These are phyloP conservation scores for Myriosclerotinia scirpicola DNA, from an alignment of 2,329 filamentous ascomycete genomes.

Conservation along the genomic window DNA sequence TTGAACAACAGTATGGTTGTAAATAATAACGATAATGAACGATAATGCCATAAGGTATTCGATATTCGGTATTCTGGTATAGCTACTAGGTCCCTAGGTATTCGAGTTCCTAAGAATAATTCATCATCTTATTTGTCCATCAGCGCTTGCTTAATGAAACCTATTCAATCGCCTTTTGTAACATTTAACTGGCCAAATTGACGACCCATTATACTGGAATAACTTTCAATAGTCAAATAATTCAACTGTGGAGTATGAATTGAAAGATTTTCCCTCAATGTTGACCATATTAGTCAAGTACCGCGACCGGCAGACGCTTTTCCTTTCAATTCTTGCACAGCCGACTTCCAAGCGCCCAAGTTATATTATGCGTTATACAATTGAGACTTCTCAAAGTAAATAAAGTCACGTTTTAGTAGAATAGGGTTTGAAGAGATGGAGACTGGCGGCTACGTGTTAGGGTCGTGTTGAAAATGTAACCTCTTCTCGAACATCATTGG, in stretches of 20 bases:
- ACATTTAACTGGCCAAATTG: slow-evolving; percentile 10
- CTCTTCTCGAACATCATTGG: slow-evolving; percentile 31
- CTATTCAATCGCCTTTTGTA: neutral
- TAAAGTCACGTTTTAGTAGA: neutral
- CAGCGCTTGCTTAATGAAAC: slow-evolving; percentile 34
- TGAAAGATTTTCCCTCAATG: neutral
- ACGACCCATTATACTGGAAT: slow-evolving; percentile 1
- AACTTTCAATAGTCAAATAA: neutral
- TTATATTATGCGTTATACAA: slow-evolving; percentile 11
- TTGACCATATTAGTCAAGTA: slow-evolving; percentile 21
- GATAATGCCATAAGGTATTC: neutral
- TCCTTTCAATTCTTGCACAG: slow-evolving; percentile 30
- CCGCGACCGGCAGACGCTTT: slow-evolving; percentile 30
- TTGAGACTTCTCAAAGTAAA: slow-evolving; percentile 10
- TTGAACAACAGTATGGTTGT: neutral
- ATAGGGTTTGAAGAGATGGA: slow-evolving; percentile 14
- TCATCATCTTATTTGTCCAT: slow-evolving; percentile 26
- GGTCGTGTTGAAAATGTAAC: slow-evolving; percentile 34
- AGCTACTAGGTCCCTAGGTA: neutral
- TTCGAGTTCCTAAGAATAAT: neutral
- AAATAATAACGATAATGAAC: neutral
- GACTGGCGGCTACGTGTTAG: slow-evolving; percentile 36
- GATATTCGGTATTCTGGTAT: neutral
- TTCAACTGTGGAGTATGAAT: slow-evolving; percentile 16
- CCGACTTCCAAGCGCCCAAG: slow-evolving; percentile 34